A percentile compares a stretch with the other conserved stretches of the same genome.
Conservation (phyloP, 2,329 filamentous ascomycete species). For the Cercospora brassicicola region DNA sequence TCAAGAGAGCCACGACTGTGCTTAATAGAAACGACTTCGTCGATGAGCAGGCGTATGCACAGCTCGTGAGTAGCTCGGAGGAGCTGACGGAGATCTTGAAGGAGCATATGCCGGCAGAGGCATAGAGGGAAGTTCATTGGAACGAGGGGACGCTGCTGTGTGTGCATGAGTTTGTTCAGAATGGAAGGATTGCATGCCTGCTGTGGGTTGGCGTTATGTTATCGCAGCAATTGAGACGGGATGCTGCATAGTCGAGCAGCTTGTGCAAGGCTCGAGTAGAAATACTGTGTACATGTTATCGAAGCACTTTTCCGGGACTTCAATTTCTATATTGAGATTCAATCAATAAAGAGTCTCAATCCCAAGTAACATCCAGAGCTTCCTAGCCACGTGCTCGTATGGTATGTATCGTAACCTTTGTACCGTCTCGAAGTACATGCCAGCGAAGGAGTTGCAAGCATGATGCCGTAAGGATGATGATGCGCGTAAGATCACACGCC, state of each 20-base stretch:
- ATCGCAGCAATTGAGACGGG: not conserved
- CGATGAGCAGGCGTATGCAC: not conserved
- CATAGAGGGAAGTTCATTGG: not conserved
- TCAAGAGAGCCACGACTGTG: not conserved
- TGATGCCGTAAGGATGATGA: not conserved
- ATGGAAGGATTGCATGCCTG: not conserved
- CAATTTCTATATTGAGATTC: not conserved
- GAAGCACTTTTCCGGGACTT: not conserved
- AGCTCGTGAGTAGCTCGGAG: not conserved
- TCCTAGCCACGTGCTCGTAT: not conserved
- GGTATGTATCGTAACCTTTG: not conserved
- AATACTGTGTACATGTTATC: not conserved
- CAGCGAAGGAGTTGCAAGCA: not conserved
- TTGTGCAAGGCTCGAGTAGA: not conserved
- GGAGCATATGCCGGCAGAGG: not conserved
- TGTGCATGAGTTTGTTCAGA: not conserved
- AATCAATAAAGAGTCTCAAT: not conserved
- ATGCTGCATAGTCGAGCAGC: not conserved
- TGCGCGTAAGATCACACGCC: constrained; percentile 1
- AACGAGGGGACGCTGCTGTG: not conserved
- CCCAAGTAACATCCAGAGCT: not conserved
- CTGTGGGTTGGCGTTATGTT: not conserved
- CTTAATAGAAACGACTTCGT: not conserved
- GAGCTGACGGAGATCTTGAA: not conserved
- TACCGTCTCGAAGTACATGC: not conserved